These are phyloP conservation scores for Schwanniomyces polymorphus DNA, from an alignment of 805 yeast genomes.

Conservation along the genomic window DNA sequence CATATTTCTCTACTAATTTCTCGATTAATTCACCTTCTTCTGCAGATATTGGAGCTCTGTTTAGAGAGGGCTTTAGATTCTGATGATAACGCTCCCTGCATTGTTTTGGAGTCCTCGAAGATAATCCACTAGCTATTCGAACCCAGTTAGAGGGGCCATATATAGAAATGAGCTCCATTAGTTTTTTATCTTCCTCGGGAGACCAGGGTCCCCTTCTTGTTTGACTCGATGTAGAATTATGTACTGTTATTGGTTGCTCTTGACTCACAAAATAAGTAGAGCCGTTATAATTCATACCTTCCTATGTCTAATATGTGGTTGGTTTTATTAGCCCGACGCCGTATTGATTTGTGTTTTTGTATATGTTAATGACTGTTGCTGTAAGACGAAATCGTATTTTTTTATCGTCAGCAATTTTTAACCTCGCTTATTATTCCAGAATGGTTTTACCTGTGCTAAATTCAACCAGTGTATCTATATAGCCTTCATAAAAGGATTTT, in stretches of 20 bases:
- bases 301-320: not conserved
- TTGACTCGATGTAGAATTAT: constrained; percentile 10
- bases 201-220: constrained; percentile 85
- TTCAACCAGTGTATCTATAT: not conserved
- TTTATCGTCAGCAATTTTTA: not conserved
- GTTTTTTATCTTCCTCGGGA: constrained; percentile 73
- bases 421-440: not conserved
- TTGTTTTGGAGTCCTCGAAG: constrained; percentile 85
- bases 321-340: not conserved
- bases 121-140: constrained; percentile 68
- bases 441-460: not conserved
- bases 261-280: not conserved
- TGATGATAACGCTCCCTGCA: constrained; percentile 91
- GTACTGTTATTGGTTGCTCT: constrained; percentile 7
- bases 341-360: too few relatives aligned
- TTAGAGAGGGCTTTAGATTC: constrained; percentile 81
- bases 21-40: constrained; percentile 86
- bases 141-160: constrained; percentile 92
- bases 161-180: constrained; percentile 64
- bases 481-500: not conserved
- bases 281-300: not conserved
- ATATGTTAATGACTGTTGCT: not conserved
- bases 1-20: constrained; percentile 72
- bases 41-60: constrained; percentile 76
- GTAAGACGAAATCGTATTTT: not conserved